A percentile compares a stretch with the other conserved stretches of the same genome.
Evolutionary conservation across 345 rosid genomes (phyloP).

Genomic region (Aquilaria yunnanensis): DNA sequence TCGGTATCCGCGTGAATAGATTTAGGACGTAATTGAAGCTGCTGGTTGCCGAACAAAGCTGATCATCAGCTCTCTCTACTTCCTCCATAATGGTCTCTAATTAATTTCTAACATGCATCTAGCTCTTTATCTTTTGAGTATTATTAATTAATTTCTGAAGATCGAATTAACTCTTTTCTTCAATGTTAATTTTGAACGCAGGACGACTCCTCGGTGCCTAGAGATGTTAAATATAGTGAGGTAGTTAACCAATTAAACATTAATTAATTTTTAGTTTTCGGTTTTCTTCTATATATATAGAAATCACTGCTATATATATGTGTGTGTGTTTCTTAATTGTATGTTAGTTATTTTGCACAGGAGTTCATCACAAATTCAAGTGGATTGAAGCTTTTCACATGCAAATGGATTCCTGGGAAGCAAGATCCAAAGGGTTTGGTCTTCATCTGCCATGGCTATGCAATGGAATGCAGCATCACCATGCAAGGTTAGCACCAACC

Average conservation of each 20-base stretch:
- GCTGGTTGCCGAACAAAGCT: too few relatives aligned
- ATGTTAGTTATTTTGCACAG: constrained; percentile 20
- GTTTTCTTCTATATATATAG: background rate
- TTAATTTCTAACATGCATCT: background rate
- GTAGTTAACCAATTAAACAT: background rate
- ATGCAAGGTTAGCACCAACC: constrained; percentile 47
- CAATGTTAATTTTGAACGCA: too few relatives aligned
- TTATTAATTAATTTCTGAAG: background rate
- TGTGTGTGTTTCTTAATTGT: background rate
- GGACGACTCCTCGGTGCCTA: too few relatives aligned
- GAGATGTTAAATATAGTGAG: background rate
- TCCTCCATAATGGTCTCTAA: background rate
- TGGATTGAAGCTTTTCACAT: constrained; percentile 62
- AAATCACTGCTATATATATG: background rate
- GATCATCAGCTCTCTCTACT: too few relatives aligned
- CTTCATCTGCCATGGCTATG: constrained; percentile 79
- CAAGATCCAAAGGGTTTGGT: constrained; percentile 58
- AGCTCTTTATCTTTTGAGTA: background rate
- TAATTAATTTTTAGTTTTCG: background rate
- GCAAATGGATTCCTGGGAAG: constrained; percentile 55
- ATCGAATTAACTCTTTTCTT: background rate
- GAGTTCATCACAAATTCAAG: constrained; percentile 44
- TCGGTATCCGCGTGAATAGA: too few relatives aligned
- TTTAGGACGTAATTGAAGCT: too few relatives aligned
- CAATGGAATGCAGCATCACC: constrained; percentile 85